Base-by-base conservation (phyloP, 2,329 filamentous ascomycete species). In the Clarireedia monteithiana region DNA sequence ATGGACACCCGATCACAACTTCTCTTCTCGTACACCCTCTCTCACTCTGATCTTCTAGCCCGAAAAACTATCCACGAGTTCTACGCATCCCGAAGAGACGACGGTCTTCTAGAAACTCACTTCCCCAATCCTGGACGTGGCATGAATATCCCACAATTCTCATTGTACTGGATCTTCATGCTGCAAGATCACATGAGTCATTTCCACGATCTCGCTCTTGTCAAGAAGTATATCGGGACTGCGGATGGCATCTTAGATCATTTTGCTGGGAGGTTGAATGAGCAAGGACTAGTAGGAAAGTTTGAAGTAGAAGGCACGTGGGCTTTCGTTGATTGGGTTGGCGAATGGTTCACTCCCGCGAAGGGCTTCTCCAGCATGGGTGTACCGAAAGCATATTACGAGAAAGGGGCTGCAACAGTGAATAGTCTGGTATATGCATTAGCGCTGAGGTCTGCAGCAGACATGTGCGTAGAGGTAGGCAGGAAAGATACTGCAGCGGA, bases 1-100 rank as follows among this genome's bases (percentile, higher is more conserved):
- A 57, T 60, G 49, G 68, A 71, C 36, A 60, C 59, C 5, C 59
- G 59, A 5, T 63, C 58, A 3, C 66, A 67, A 5, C 63, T 62
- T 5, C 59, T 71, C 1, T 70, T 70, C 42, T 66, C 68, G 24
- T 70, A 70, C 42, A 57, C 60, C 0, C 56, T 69, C 3, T 69
- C 67, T 0, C 63, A 65, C 3, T 68, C 71, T 14, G 68, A 71
- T 42, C 64, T 64, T 1, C 56, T 71, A n/a, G 67, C 66, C 53
- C 63, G 67, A 2, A 66, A 70, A 46, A 67, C 67, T 12, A 69
- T 70, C 9, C 49, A 44, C 10, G 24, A 51, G 23, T 51, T 51
- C 10, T 44, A 30, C 24, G 48, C 34, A 23, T 24, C 48, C 26
- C 48, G 20, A 60, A 62, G 3, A 66, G 49, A 51, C 30, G 49